Evolutionary conservation across 108 stramenopile species (phyloP), one percentile per base, ranked within the genome.

Genomic region (Seminavis robusta): DNA sequence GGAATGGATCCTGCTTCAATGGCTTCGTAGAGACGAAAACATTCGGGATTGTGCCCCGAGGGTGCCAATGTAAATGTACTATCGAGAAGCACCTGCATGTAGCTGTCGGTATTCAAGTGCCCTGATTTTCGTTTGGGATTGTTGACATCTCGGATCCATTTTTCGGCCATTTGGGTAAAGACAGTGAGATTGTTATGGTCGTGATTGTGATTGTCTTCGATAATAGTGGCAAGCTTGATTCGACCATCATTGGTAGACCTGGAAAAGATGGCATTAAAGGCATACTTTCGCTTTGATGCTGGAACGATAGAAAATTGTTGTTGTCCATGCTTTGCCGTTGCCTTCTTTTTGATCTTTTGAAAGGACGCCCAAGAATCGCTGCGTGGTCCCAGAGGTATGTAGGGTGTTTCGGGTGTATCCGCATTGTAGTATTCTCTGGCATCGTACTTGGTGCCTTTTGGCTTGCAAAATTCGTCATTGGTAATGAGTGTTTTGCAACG

Each of bases 31-130:
- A 76, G 25, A 33, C 75, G 70, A 50, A 72, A 76, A 11, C 66
- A 71, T 33, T 76, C 75, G 7, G 75, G 71, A 48, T 76, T 76
- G 59, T 76, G 75, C 26, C 75, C 75, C 10, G 53, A 39, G 8
- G 75, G 75, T 11, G 71, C 61, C 10, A 76, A 16, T 7, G 75
- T 76, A 30, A 76, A 76, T 15, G 41, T 32, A n/a, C 59, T 61
- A 4, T 72, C 47, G 11, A 67, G 45, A 19, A 76, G 28, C 15
- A 68, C 52, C 26, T 67, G 21, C 47, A 57, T 63, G 47, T 76
- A 76, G 11, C 26, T 19, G 10, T 39, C 39, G 8, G 67, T 49
- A 32, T 49, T 27, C 25, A 71, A 32, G 23, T 76, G 70, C 30
- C 50, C 66, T 1, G 20, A 26, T 30, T 47, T 34, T 52, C 46